These are phyloP conservation scores for Chlamydomonas schloesseri DNA, from an alignment of 139 green algal genomes.

Conservation along the genomic window DNA sequence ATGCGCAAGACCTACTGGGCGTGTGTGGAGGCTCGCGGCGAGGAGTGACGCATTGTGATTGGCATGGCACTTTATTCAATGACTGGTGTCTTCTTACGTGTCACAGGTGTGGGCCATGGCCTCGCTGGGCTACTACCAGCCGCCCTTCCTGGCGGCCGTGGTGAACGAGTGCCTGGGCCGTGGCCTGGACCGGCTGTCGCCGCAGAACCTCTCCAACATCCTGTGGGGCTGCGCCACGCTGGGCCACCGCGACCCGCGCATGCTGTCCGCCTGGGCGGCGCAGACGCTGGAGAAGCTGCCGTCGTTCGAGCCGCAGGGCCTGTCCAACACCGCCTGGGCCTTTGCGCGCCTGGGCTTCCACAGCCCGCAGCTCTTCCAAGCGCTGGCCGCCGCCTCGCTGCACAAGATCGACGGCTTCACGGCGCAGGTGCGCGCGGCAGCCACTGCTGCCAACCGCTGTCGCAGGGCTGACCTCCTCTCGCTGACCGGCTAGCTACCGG, in stretches of 20 bases:
- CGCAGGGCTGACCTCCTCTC: too few species aligned
- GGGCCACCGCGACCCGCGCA: constrained; percentile 32
- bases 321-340: constrained; percentile 58
- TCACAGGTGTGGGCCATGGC: constrained; percentile 59
- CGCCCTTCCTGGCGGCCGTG: constrained; percentile 31
- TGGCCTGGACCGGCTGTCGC: constrained; percentile 40
- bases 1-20: too few species aligned
- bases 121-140: constrained; percentile 52
- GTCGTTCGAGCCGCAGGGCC: constrained; percentile 55
- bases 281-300: constrained; percentile 44
- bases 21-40: too few species aligned
- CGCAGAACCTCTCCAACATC: constrained; percentile 66
- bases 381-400: constrained; percentile 43
- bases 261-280: constrained; percentile 36
- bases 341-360: constrained; percentile 48
- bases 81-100: too few species aligned
- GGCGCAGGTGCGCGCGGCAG: constrained; percentile 36
- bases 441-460: too few species aligned
- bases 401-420: constrained; percentile 49
- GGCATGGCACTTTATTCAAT: too few species aligned
- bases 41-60: too few species aligned
- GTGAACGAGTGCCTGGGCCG: constrained; percentile 35
- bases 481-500: too few species aligned
- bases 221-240: constrained; percentile 65
- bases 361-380: constrained; percentile 45